Evolutionary conservation across 495 filamentous ascomycete genomes (phyloP), one percentile per base, ranked within the genome.

Genomic region (Tuber umbilicatum): DNA sequence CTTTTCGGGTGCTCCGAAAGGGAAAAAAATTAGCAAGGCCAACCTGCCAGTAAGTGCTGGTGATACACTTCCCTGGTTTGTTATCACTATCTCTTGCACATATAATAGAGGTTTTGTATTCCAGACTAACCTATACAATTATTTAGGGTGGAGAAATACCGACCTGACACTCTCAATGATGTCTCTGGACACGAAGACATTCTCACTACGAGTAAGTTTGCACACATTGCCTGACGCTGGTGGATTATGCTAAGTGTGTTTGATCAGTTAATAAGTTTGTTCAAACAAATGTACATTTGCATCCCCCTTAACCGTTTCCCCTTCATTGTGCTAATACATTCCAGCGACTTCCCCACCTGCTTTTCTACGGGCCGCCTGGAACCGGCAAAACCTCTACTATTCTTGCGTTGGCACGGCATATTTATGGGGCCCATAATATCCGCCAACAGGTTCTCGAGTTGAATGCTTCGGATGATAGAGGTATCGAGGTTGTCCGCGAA

Each of bases 331-430:
- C 55, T 64, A 64, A 64, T 17, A 35, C 43, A 69, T 75, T 35
- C 43, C 73, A 92, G 88, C 88, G 94, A 82, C 86, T 99, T 77
- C 95, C 95, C 27, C 95, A 99, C 86, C 92, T 99, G 64, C 93
- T 99, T 68, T 91, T 99, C 77, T 99, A 99, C 81, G 96, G 96
- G 10, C 96, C 95, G 0, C 95, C 95, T 0, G 95, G 95, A 60
- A 99, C 96, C 1, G 95, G 95, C 77, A 99, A 99, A 84, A 99
- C 95, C n/a, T 97, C 93, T 6, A 98, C 96, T 1, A 94, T 99
- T 82, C 93, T 99, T 40, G 89, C 89, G 1, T 90, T 99, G 31
- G 93, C 95, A 19, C 89, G 96, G 70, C 88, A 91, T 74, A 99
- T 99, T 83, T 99, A 98, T 79, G 95, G 95, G 50, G 84, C 84